A percentile compares a stretch with the other conserved stretches of the same genome.
These are phyloP conservation scores for Alloteropsis semialata DNA, from an alignment of 176 grass and related monocot species.

Conservation along the genomic window DNA sequence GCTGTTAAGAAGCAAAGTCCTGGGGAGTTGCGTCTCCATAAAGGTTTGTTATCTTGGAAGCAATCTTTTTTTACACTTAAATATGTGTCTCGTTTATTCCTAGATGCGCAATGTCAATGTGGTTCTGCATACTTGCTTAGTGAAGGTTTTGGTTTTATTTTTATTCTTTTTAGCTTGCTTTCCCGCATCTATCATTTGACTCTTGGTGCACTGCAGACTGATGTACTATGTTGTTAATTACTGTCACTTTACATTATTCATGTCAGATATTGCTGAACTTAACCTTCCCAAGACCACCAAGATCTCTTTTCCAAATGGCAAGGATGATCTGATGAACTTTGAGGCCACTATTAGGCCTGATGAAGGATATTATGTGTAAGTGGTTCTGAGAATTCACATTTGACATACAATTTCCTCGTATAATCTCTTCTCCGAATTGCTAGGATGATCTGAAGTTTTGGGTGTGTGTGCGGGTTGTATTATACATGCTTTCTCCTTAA, in stretches of 20 bases:
- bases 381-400: not conserved
- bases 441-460: not conserved
- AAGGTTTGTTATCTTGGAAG: slow-evolving; percentile 38
- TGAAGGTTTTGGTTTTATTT: not conserved
- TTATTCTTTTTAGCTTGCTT: not conserved
- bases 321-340: slow-evolving; percentile 87
- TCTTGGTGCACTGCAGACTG: not conserved
- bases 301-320: slow-evolving; percentile 76
- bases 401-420: not conserved
- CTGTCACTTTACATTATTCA: not conserved
- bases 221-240: not conserved
- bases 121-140: not conserved
- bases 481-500: not conserved
- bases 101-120: not conserved
- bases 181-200: not conserved
- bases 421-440: not conserved
- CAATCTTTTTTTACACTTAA: not conserved
- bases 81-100: not conserved
- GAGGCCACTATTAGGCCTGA: slow-evolving; percentile 60
- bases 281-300: slow-evolving; percentile 64
- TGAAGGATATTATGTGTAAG: slow-evolving; percentile 82
- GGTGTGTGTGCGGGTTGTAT: not conserved
- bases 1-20: slow-evolving; percentile 59
- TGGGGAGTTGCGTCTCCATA: slow-evolving; percentile 63
- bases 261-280: slow-evolving; percentile 66